phyloP scores from a whole-genome alignment of 108 stramenopile genomes.

The Nitzschia palea region DNA sequence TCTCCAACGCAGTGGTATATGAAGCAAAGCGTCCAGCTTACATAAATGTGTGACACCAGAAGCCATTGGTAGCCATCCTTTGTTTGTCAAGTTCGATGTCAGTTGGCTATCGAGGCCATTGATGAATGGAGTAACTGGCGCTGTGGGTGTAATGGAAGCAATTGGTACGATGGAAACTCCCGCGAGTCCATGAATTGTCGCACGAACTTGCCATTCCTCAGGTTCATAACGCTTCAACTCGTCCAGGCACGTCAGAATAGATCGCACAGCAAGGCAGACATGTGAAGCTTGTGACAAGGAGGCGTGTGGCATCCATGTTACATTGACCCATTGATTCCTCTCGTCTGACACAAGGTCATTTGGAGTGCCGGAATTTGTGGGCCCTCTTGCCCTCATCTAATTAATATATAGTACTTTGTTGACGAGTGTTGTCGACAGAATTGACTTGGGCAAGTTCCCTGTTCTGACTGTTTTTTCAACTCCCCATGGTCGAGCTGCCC shows the following conservation, averaged over 20 bases:
- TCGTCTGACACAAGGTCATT: constrained; percentile 7
- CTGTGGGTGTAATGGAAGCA: constrained; percentile 11
- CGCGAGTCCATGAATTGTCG: constrained; percentile 26
- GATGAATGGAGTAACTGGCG: neutral
- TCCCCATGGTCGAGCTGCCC: no score
- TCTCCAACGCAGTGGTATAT: constrained; percentile 75
- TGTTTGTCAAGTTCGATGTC: neutral
- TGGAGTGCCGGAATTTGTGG: neutral
- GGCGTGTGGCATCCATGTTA: constrained; percentile 65
- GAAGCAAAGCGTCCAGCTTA: constrained; percentile 33
- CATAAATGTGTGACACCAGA: constrained; percentile 35
- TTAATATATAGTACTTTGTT: no score
- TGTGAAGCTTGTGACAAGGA: constrained; percentile 52
- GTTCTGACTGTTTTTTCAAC: no score
- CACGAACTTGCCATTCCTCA: constrained; percentile 24
- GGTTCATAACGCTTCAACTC: neutral
- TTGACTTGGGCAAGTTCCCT: no score
- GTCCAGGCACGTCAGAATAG: constrained; percentile 21
- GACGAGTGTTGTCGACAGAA: no score
- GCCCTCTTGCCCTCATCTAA: neutral
- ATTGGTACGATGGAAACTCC: constrained; percentile 38
- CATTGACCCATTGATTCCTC: constrained; percentile 40
- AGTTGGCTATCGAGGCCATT: constrained; percentile 3
- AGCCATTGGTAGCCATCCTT: constrained; percentile 16
- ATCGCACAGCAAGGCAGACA: constrained; percentile 39